Evolutionary conservation across 495 filamentous ascomycete genomes (phyloP).

Genomic region (Xylaria nigripes): DNA sequence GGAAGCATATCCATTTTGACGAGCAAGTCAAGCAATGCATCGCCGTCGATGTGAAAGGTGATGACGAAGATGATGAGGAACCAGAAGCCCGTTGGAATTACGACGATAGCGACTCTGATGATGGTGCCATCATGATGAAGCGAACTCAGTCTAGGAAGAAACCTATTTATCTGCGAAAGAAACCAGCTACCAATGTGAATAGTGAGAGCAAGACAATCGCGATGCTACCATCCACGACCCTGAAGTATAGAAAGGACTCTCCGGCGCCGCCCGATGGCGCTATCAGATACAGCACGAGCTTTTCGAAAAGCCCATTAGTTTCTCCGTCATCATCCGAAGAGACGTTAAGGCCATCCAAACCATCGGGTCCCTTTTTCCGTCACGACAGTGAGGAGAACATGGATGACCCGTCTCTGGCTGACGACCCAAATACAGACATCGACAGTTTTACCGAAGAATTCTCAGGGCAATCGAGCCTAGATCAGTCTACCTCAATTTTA

Average conservation of each 20-base stretch:
- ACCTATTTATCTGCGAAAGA: conserved; percentile 34
- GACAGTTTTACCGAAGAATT: conserved; percentile 11
- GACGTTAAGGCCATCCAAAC: conserved; percentile 61
- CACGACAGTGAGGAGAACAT: conserved; percentile 49
- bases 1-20: conserved; percentile 91
- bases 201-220: conserved; percentile 85
- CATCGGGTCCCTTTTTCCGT: conserved; percentile 58
- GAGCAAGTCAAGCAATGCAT: conserved; percentile 94
- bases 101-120: conserved; percentile 56
- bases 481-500: conserved; percentile 29
- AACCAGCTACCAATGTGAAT: conserved; percentile 39
- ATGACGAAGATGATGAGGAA: conserved; percentile 61
- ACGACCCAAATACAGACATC: conserved; percentile 16
- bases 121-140: conserved; percentile 84
- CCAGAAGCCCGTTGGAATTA: conserved; percentile 30
- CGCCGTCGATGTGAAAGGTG: conserved; percentile 75
- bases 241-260: conserved; percentile 80
- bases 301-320: conserved; percentile 42
- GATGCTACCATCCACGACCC: conserved; percentile 81
- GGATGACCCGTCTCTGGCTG: conserved; percentile 36
- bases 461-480: conserved; percentile 19
- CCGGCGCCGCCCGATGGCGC: conserved; percentile 58
- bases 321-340: conserved; percentile 68
- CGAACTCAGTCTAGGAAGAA: conserved; percentile 38
- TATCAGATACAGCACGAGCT: conserved; percentile 43